Conservation (phyloP, 768 basidiomycete genomes). For the Cubamyces sp. region DNA sequence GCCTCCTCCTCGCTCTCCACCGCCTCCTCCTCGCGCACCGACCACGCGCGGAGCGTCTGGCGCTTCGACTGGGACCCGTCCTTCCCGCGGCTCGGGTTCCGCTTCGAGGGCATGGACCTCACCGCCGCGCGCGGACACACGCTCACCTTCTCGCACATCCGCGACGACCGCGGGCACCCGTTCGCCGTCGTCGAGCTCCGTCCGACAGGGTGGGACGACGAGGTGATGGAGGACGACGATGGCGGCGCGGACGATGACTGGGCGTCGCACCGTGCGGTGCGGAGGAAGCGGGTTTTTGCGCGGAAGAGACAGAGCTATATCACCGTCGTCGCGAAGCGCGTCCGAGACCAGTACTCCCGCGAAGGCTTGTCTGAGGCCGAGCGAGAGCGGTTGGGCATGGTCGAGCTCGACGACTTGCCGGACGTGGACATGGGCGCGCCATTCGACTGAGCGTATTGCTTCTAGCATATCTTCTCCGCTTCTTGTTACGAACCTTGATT, state of each 20-base stretch:
- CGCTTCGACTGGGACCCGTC: conserved; percentile 23
- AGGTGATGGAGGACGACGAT: background rate
- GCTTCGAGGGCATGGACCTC: conserved; percentile 25
- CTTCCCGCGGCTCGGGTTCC: conserved; percentile 23
- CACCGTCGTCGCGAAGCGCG: conserved; percentile 19
- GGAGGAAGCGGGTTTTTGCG: background rate
- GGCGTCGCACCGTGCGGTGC: background rate
- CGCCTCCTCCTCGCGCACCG: background rate
- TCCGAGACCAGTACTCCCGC: conserved; percentile 12
- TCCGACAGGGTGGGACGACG: background rate
- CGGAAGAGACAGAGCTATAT: background rate
- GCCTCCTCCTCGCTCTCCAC: background rate
- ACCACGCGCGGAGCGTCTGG: conserved; percentile 12
- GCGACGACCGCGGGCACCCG: conserved; percentile 19
- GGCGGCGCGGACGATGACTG: background rate
- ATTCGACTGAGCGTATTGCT: no score
- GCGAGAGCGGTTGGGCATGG: conserved; percentile 17
- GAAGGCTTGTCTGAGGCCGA: conserved; percentile 20
- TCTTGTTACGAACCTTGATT: no score
- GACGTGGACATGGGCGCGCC: background rate
- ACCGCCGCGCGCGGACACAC: conserved; percentile 17
- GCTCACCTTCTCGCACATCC: conserved; percentile 18
- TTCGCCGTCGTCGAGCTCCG: conserved; percentile 24
- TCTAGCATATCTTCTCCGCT: no score
- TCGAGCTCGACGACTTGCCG: conserved; percentile 2